phyloP scores from a whole-genome alignment of 1,284 basidiomycete genomes.

The Ceratobasidium sp. region DNA sequence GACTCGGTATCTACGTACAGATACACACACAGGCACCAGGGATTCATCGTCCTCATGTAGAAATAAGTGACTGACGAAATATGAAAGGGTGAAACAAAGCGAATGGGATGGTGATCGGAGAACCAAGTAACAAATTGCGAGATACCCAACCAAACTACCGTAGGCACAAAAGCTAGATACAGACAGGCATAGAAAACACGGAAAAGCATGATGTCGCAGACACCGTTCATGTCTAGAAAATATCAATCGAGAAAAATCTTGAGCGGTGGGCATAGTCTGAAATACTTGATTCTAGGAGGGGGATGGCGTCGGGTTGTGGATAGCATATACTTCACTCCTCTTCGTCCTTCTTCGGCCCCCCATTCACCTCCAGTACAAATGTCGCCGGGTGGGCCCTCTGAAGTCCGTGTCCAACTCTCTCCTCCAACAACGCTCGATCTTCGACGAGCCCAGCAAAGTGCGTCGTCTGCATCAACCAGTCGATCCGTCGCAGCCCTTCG shows the following conservation, averaged over 20 bases:
- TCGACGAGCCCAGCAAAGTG: constrained; percentile 45
- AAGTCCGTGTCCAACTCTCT: constrained; percentile 27
- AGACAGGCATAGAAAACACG: constrained; percentile 3
- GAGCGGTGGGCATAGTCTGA: neutral
- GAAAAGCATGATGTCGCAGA: constrained; percentile 37
- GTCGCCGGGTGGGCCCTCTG: constrained; percentile 35
- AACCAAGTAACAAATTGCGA: neutral
- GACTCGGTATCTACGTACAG: neutral
- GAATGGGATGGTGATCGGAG: neutral
- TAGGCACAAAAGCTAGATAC: constrained; percentile 2
- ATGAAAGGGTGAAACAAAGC: neutral
- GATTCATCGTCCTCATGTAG: constrained; percentile 37
- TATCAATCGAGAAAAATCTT: neutral
- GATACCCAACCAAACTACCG: constrained; percentile 5
- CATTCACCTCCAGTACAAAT: constrained; percentile 40
- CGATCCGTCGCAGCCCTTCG: constrained; percentile 43
- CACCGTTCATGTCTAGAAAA: constrained; percentile 36
- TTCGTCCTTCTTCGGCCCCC: constrained; percentile 37
- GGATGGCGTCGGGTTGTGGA: neutral
- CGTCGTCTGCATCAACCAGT: constrained; percentile 47
- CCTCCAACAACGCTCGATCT: constrained; percentile 27
- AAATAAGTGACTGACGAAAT: constrained; percentile 43
- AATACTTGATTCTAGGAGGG: neutral
- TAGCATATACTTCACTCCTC: neutral
- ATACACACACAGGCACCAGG: neutral